Evolutionary conservation across 192 early-diverging fungal species (phyloP), one percentile per base, ranked within the genome.

Genomic region (Umbelopsis ramanniana): DNA sequence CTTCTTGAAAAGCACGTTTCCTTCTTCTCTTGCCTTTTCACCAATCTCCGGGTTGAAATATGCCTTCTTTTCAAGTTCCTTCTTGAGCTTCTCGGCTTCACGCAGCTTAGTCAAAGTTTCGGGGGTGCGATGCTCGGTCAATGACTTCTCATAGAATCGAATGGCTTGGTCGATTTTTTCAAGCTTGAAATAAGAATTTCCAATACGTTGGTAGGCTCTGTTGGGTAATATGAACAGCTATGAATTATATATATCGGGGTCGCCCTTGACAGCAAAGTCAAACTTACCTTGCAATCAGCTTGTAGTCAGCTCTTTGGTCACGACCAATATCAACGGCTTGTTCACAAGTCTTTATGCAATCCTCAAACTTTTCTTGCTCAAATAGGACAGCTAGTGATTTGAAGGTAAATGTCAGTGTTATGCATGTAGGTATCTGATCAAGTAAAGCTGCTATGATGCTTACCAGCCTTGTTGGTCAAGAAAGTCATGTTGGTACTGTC

Each of bases 71-170:
- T 92, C 95, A 37, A 75, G 85, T 66, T 91, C 85, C 67, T 89
- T 88, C 80, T 90, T 89, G 66, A 89, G 75, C 84, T 94, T 97
- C 81, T 98, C 94, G 10, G 84, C 79, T 35, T 96, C 92, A 75
- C 93, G 91, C 69, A 98, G 87, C 82, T 95, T 96, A 75, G 79
- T 86, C 67, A 99, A 90, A 38, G 92, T 89, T 66, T 99, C 96
- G 15, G 96, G 89, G 17, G 95, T 94, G 55, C 97, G 94, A 74
- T 98, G 95, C 84, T 99, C 97, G 14, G 95, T 87, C 46, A 98
- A 85, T 5, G 97, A 98, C 86, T 95, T 96, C 54, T 92, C 80
- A 80, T 91, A 99, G 84, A 83, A 95, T 74, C 92, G 91, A 81
- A 98, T 98, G 63, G 97, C 97, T 48, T 94, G 91, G 67, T 87